Conservation (phyloP, 1,139 yeast species). For the Arxiozyma slooffiae region DNA sequence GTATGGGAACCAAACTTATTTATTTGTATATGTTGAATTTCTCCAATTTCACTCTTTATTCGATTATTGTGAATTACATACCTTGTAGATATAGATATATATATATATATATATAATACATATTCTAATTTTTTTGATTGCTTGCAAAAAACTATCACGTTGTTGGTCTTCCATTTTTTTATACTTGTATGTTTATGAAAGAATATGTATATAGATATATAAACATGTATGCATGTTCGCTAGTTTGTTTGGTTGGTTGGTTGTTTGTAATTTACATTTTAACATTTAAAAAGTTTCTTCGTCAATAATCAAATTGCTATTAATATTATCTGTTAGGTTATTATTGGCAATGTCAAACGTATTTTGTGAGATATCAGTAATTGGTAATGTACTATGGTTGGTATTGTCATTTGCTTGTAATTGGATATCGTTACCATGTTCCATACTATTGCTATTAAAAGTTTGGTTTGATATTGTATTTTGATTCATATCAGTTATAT, state of each 20-base stretch:
- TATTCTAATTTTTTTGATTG: constrained; percentile 1
- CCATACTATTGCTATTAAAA: not conserved
- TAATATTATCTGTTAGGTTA: not conserved
- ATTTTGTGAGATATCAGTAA: not conserved
- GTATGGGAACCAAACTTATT: not conserved
- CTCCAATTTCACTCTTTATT: not conserved
- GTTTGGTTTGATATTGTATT: not conserved
- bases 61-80: not conserved
- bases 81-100: not conserved
- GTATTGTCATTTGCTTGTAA: not conserved
- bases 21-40: not conserved
- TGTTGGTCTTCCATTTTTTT: not conserved
- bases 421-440: not conserved
- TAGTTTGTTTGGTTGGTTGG: not conserved
- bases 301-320: constrained; percentile 24
- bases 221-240: not conserved
- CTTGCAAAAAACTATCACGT: not conserved
- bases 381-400: not conserved
- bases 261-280: too few relatives aligned
- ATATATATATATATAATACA: not conserved
- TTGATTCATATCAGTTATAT: not conserved
- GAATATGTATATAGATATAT: not conserved
- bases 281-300: constrained; percentile 27
- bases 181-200: not conserved
- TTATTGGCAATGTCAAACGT: not conserved